These are phyloP conservation scores for Maudiozyma pseudohumilis DNA, from an alignment of 805 yeast genomes.

Conservation along the genomic window DNA sequence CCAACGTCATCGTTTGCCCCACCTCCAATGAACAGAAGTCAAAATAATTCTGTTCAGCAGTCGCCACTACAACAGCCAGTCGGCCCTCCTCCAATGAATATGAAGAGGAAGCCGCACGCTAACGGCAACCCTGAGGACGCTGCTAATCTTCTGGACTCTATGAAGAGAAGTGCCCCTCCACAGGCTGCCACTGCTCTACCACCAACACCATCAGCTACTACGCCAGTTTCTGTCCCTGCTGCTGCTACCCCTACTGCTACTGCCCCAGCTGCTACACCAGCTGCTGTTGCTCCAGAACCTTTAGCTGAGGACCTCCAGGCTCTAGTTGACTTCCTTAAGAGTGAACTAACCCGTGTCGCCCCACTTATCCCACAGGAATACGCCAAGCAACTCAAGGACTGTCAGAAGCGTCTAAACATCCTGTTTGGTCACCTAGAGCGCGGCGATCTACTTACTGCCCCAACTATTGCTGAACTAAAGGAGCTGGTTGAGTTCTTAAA, in stretches of 20 bases:
- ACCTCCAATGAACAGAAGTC: constrained; percentile 10
- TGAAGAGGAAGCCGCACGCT: constrained; percentile 16
- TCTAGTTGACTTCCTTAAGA: constrained; percentile 46
- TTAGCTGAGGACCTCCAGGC: constrained; percentile 50
- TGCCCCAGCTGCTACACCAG: constrained; percentile 8
- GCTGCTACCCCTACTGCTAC: constrained; percentile 15
- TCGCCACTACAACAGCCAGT: constrained; percentile 22
- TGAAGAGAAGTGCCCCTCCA: constrained; percentile 5
- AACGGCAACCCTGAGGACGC: constrained; percentile 16
- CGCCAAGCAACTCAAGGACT: constrained; percentile 63
- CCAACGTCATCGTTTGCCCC: constrained; percentile 30
- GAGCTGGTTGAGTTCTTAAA: constrained; percentile 42
- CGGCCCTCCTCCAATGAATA: constrained; percentile 28
- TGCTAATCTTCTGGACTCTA: constrained; percentile 14
- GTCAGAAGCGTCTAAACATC: constrained; percentile 70
- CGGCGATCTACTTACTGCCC: constrained; percentile 50
- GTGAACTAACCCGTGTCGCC: constrained; percentile 49
- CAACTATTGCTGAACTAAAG: constrained; percentile 44
- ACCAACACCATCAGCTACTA: constrained; percentile 8
- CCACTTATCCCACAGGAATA: constrained; percentile 70
- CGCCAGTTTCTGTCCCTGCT: constrained; percentile 11
- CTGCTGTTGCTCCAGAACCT: constrained; percentile 18
- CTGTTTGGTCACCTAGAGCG: constrained; percentile 72
- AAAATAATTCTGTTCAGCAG: constrained; percentile 7
- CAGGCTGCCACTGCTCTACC: not conserved